These are phyloP conservation scores for Solanum microdontum DNA, from an alignment of 257 asterid genomes.

Conservation along the genomic window DNA sequence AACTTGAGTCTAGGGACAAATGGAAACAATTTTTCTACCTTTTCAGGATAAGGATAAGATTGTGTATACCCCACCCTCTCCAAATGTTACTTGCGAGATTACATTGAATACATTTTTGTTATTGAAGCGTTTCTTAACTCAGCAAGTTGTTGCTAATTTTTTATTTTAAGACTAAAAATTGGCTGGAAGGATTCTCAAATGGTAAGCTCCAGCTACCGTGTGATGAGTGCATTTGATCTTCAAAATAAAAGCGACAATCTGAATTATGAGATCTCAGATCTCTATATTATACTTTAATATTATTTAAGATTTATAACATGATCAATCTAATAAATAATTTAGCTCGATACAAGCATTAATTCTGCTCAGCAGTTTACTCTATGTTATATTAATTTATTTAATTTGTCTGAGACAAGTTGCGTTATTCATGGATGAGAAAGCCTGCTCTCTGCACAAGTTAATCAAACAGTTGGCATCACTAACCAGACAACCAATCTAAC, in stretches of 20 bases:
- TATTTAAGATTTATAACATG: background rate
- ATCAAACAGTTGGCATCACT: background rate
- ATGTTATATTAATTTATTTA: background rate
- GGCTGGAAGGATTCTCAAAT: background rate
- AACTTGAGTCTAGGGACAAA: background rate
- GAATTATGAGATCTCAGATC: conserved; percentile 3
- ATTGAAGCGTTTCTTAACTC: background rate
- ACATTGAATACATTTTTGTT: background rate
- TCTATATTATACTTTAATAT: background rate
- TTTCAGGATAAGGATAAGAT: background rate
- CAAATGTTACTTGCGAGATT: background rate
- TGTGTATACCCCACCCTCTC: background rate
- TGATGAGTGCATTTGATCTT: background rate
- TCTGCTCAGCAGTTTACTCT: background rate
- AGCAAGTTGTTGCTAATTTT: background rate
- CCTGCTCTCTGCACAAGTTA: background rate
- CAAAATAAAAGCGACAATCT: background rate
- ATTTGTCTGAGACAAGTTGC: background rate
- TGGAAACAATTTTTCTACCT: background rate
- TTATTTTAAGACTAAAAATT: background rate
- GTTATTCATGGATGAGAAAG: background rate
- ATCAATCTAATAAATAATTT: background rate
- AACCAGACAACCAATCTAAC: background rate
- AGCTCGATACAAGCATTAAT: background rate
- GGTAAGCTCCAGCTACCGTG: background rate